Evolutionary conservation across 148 eudicot genomes (phyloP).

Genomic region (Nepenthes gracilis): DNA sequence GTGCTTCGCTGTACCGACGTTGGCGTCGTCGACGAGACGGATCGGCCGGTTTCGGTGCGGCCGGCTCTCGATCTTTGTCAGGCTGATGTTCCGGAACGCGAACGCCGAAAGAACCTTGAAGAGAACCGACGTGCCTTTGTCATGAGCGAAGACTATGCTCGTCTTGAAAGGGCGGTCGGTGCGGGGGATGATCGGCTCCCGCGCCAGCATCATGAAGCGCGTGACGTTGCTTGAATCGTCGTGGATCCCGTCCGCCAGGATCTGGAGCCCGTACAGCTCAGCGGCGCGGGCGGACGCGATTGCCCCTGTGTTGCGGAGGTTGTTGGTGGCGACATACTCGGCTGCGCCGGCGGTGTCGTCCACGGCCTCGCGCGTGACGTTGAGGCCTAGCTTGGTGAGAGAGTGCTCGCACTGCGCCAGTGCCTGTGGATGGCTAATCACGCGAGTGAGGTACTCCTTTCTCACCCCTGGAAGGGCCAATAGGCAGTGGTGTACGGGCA

Average conservation of each 20-base stretch:
- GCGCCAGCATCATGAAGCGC: constrained; percentile 85
- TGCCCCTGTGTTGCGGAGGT: constrained; percentile 74
- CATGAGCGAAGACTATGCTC: constrained; percentile 92
- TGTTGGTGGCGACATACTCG: constrained; percentile 52
- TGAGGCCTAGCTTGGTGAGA: constrained; percentile 54
- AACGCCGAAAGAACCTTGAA: constrained; percentile 98
- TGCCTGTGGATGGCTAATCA: constrained; percentile 79
- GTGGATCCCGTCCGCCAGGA: constrained; percentile 81
- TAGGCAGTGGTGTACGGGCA: constrained; percentile 85
- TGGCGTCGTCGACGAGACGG: constrained; percentile 65
- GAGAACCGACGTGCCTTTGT: constrained; percentile 74
- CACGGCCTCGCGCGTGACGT: constrained; percentile 72
- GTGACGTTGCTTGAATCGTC: constrained; percentile 86
- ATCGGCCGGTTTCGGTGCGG: constrained; percentile 86
- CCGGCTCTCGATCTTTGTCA: constrained; percentile 91
- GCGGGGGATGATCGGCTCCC: constrained; percentile 89
- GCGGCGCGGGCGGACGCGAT: constrained; percentile 86
- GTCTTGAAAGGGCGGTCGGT: constrained; percentile 91
- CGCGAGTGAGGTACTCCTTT: constrained; percentile 55
- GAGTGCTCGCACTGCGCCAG: constrained; percentile 84
- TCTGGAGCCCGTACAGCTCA: constrained; percentile 62
- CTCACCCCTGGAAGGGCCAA: constrained; percentile 68
- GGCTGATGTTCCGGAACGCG: constrained; percentile 78
- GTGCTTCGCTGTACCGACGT: constrained; percentile 87
- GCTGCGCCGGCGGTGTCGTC: constrained; percentile 95